These are phyloP conservation scores for Catunica adiposa DNA, from an alignment of 2,329 filamentous ascomycete species.

Conservation along the genomic window DNA sequence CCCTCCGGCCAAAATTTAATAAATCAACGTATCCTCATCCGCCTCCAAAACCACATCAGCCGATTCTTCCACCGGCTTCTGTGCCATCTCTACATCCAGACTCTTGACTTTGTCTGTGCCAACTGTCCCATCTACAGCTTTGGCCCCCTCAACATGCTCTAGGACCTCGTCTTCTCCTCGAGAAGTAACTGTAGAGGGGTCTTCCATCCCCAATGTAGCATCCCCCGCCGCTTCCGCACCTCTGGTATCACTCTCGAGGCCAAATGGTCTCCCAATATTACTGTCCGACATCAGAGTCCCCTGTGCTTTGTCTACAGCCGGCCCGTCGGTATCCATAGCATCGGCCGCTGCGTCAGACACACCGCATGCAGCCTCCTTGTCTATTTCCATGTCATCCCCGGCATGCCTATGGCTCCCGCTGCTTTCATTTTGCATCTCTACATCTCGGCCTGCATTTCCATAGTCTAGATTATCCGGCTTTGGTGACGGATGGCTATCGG, in stretches of 20 bases:
- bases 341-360: background rate
- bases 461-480: background rate
- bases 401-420: background rate
- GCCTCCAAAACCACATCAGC: slow-evolving; percentile 68
- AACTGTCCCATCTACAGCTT: background rate
- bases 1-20: slow-evolving; percentile 35
- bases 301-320: too few relatives aligned
- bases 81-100: background rate
- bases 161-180: background rate
- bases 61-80: slow-evolving; percentile 42
- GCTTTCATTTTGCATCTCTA: background rate
- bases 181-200: background rate
- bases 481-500: background rate
- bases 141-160: background rate
- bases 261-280: too few relatives aligned
- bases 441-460: background rate
- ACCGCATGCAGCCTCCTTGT: background rate
- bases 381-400: background rate
- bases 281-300: too few relatives aligned
- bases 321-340: background rate
- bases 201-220: background rate
- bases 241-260: background rate
- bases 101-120: background rate
- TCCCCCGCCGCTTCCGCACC: background rate
- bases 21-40: slow-evolving; percentile 83